Evolutionary conservation across 2,329 filamentous ascomycete genomes (phyloP), one percentile per base, ranked within the genome.

Genomic region (Colletotrichum chrysophilum): DNA sequence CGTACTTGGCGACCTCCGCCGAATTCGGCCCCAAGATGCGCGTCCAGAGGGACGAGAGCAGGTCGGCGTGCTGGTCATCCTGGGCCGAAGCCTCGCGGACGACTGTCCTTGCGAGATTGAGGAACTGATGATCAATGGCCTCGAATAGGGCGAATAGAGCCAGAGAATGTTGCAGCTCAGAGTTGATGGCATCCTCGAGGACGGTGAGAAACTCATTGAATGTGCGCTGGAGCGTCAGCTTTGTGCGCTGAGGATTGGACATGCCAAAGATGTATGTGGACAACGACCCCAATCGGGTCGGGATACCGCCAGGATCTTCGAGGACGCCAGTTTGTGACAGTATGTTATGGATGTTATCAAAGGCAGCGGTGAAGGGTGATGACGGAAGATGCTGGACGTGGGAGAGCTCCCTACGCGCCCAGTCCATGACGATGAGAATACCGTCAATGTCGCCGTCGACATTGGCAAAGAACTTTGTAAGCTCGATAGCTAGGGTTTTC

Each of bases 401-500:
- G 76, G 92, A 89, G 16, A 98, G 91, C 83, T 98, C 96, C 78
- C 96, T 93, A 81, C 94, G 94, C 16, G 95, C 95, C 96, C 96
- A 98, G 82, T 98, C 95, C 96, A 98, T 98, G 67, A 97, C 95
- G 76, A 97, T 94, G 43, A 98, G 89, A 79, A 98, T 98, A 76
- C 94, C 94, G 82, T 98, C 96, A 79, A 98, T 94, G 81, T 98
- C 96, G 30, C 95, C 95, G 80, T 98, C 95, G 14, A 98, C 95
- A 78, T 96, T 95, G 67, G 96, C 94, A 83, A 98, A 98, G 87
- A 98, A 98, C 80, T 93, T 93, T 9, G 95, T 98, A 79, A 98
- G 90, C 83, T 98, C 96, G 18, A 96, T 89, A 2, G 95, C 95
- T 28, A 98, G 88, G 4, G 92, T 93, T 85, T 96, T 97, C 76